Evolutionary conservation across 2,329 filamentous ascomycete genomes (phyloP).

Genomic region (Xylariaceae sp.): DNA sequence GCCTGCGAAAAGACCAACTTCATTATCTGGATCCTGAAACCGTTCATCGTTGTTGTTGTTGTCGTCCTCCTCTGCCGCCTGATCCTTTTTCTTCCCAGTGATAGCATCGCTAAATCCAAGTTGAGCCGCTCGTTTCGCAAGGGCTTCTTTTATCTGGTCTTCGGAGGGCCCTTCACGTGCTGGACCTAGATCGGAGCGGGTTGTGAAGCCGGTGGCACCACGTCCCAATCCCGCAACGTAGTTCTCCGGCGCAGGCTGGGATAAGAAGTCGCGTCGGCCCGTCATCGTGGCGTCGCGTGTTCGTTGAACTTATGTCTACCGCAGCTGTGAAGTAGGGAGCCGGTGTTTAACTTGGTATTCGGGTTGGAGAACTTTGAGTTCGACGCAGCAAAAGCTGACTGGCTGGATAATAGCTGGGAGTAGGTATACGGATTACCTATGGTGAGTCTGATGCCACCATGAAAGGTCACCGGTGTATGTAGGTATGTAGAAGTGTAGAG

Average conservation of each 20-base stretch:
- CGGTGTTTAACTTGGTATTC: not conserved
- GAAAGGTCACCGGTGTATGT: not conserved
- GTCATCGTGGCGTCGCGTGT: conserved; percentile 37
- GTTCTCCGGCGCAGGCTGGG: conserved; percentile 77
- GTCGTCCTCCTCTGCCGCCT: conserved; percentile 67
- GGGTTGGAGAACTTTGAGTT: not conserved
- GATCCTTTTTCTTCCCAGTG: conserved; percentile 60
- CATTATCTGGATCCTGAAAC: conserved; percentile 95
- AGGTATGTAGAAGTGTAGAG: not conserved
- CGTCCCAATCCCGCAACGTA: conserved; percentile 95
- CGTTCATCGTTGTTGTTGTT: conserved; percentile 62
- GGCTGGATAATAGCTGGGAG: not conserved
- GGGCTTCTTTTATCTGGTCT: conserved; percentile 96
- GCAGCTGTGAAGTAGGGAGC: not conserved
- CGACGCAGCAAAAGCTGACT: not conserved
- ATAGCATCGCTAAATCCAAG: conserved; percentile 61
- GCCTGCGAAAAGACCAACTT: conserved; percentile 89
- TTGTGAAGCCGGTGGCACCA: conserved; percentile 97
- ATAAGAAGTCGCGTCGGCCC: conserved; percentile 76
- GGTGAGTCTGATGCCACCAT: no score
- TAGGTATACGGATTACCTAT: not conserved
- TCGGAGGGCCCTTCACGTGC: conserved; percentile 92
- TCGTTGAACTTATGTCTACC: not conserved
- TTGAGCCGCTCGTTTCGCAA: conserved; percentile 86
- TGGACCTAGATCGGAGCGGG: conserved; percentile 90